These are phyloP conservation scores for Exserohilum turcica DNA, from an alignment of 2,329 filamentous ascomycete species.

Conservation along the genomic window DNA sequence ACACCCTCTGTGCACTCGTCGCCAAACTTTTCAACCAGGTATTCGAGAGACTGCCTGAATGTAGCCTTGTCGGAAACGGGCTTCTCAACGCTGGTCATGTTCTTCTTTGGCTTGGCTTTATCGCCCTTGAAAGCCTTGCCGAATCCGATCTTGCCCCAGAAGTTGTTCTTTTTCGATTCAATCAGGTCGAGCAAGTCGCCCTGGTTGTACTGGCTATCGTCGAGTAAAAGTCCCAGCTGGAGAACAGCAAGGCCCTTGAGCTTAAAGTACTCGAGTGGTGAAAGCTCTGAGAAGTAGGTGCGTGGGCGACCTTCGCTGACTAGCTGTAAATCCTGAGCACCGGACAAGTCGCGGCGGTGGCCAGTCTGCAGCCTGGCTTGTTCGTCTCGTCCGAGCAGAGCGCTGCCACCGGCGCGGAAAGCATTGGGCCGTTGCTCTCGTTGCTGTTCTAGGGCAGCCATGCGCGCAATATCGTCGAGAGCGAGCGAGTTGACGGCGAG, in stretches of 20 bases:
- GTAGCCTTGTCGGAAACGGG: conserved; percentile 69
- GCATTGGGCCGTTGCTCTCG: conserved; percentile 84
- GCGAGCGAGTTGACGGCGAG: conserved; percentile 92
- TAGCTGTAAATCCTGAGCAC: conserved; percentile 56
- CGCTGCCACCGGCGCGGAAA: conserved; percentile 74
- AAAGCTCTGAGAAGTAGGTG: conserved; percentile 94
- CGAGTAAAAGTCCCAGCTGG: conserved; percentile 90
- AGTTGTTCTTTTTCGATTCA: conserved; percentile 88
- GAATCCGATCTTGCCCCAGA: conserved; percentile 98
- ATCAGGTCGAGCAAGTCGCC: conserved; percentile 93
- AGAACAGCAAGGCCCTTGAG: conserved; percentile 93
- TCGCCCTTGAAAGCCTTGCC: conserved; percentile 69
- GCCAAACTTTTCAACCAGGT: conserved; percentile 88
- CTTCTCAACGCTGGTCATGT: conserved; percentile 57
- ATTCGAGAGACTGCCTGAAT: conserved; percentile 86
- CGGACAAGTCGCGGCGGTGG: conserved; percentile 70
- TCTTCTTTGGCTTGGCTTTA: conserved; percentile 76
- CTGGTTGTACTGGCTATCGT: conserved; percentile 88
- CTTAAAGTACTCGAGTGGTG: conserved; percentile 95
- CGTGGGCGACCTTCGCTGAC: conserved; percentile 64
- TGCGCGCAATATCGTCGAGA: conserved; percentile 92
- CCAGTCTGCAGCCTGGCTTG: conserved; percentile 71
- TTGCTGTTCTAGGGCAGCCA: conserved; percentile 93
- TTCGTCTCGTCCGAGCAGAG: conserved; percentile 65
- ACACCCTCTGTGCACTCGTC: conserved; percentile 98